These are phyloP conservation scores for Candida palmyrensis DNA, from an alignment of 805 yeast genomes.

Conservation along the genomic window DNA sequence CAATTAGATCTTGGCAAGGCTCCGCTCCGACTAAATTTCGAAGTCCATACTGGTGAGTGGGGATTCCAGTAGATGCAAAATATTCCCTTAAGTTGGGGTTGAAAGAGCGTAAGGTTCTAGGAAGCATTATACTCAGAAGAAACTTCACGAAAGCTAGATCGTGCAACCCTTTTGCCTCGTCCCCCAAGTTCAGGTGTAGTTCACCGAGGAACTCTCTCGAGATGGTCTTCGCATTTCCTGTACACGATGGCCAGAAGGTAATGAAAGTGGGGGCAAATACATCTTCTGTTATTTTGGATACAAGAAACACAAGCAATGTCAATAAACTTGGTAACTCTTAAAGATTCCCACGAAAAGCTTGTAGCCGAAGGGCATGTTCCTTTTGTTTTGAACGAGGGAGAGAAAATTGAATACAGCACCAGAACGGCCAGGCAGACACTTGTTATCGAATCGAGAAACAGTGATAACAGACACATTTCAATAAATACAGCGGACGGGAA, in stretches of 20 bases:
- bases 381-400: constrained; percentile 9
- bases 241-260: too few relatives aligned
- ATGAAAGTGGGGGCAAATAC: too few relatives aligned
- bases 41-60: constrained; percentile 21
- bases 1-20: constrained; percentile 36
- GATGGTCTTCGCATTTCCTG: too few relatives aligned
- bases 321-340: constrained; percentile 2
- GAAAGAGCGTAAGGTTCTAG: constrained; percentile 9
- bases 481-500: constrained; percentile 35
- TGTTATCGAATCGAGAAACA: constrained; percentile 15
- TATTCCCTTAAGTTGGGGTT: constrained; percentile 23
- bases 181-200: too few relatives aligned
- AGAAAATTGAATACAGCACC: constrained; percentile 11
- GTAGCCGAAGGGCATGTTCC: constrained; percentile 8
- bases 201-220: too few relatives aligned
- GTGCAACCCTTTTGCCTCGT: too few relatives aligned
- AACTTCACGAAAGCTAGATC: too few relatives aligned
- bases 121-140: neutral
- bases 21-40: constrained; percentile 15
- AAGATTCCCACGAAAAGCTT: neutral
- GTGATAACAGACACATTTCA: constrained; percentile 10
- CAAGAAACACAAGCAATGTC: constrained; percentile 4
- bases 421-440: constrained; percentile 25
- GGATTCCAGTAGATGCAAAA: constrained; percentile 14
- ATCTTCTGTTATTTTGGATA: too few relatives aligned